These are phyloP conservation scores for Boletus barrowsii DNA, from an alignment of 768 basidiomycete species.

Conservation along the genomic window DNA sequence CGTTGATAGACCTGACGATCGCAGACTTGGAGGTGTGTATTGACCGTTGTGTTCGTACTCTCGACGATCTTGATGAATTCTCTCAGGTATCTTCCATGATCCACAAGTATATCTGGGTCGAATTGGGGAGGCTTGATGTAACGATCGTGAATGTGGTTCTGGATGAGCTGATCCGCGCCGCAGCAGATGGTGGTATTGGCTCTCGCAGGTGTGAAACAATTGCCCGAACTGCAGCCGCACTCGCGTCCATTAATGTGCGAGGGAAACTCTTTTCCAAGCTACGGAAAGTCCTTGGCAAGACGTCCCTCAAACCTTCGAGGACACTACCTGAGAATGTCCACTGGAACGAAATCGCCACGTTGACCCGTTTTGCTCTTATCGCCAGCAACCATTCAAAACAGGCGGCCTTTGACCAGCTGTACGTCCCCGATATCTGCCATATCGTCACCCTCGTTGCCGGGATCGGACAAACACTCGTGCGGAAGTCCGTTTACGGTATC, in stretches of 20 bases:
- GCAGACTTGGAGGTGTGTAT: slow-evolving; percentile 66
- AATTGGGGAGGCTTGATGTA: slow-evolving; percentile 68
- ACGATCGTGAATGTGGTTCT: slow-evolving; percentile 67
- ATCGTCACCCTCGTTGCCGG: slow-evolving; percentile 75
- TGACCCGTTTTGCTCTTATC: slow-evolving; percentile 71
- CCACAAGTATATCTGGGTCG: slow-evolving; percentile 75
- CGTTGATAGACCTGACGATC: slow-evolving; percentile 71
- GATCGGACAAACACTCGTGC: slow-evolving; percentile 68
- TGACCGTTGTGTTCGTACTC: background rate
- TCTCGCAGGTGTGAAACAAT: slow-evolving; percentile 73
- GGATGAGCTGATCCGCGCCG: slow-evolving; percentile 77
- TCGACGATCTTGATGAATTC: slow-evolving; percentile 1
- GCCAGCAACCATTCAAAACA: slow-evolving; percentile 67
- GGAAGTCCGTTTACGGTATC: slow-evolving; percentile 79
- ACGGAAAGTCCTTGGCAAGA: slow-evolving; percentile 76
- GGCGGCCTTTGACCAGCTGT: slow-evolving; percentile 66
- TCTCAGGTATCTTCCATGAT: slow-evolving; percentile 59
- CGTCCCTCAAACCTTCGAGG: slow-evolving; percentile 59
- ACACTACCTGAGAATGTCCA: slow-evolving; percentile 66
- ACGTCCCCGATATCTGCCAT: slow-evolving; percentile 80
- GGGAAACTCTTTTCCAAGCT: slow-evolving; percentile 76
- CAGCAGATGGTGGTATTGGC: slow-evolving; percentile 79
- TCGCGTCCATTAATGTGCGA: slow-evolving; percentile 75
- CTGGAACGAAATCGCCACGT: slow-evolving; percentile 79
- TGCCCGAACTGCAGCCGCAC: slow-evolving; percentile 65